Percentiles rank a stretch among this genome's conserved stretches.
phyloP scores from a whole-genome alignment of 495 filamentous ascomycete species.

The Aspergillus mulundensis region DNA sequence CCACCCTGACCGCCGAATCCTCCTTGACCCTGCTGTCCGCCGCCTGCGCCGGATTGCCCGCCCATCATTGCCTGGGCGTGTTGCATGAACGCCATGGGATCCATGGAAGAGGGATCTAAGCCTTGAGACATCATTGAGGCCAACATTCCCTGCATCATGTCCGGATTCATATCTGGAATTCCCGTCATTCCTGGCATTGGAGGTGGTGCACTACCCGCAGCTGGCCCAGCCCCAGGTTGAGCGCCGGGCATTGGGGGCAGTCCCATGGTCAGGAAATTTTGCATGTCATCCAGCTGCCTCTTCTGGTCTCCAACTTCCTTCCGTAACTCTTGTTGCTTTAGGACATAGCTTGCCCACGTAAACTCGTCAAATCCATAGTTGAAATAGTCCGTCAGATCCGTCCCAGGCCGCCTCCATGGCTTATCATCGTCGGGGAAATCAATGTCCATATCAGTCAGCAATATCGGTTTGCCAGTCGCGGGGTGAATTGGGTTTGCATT shows the following conservation, averaged over 20 bases:
- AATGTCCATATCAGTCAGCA: conserved; percentile 69
- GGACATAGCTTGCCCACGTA: conserved; percentile 92
- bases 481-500: conserved; percentile 77
- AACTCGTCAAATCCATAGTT: conserved; percentile 99
- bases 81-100: conserved; percentile 55
- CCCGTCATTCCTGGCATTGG: conserved; percentile 64
- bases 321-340: conserved; percentile 76
- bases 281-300: conserved; percentile 85
- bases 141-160: conserved; percentile 78
- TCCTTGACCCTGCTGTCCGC: conserved; percentile 37
- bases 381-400: conserved; percentile 94
- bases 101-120: conserved; percentile 79
- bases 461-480: conserved; percentile 66
- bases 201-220: conserved; percentile 37
- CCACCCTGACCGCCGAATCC: conserved; percentile 44
- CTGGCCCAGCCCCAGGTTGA: conserved; percentile 34
- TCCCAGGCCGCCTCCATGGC: conserved; percentile 94
- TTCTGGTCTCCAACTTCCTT: conserved; percentile 72
- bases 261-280: conserved; percentile 73
- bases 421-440: conserved; percentile 79
- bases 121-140: conserved; percentile 75
- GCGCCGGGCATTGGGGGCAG: conserved; percentile 69
- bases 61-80: conserved; percentile 51
- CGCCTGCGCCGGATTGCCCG: conserved; percentile 37
- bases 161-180: conserved; percentile 67